Base-by-base conservation (phyloP, 106 monocot species). In the Iris macrosiphon region DNA sequence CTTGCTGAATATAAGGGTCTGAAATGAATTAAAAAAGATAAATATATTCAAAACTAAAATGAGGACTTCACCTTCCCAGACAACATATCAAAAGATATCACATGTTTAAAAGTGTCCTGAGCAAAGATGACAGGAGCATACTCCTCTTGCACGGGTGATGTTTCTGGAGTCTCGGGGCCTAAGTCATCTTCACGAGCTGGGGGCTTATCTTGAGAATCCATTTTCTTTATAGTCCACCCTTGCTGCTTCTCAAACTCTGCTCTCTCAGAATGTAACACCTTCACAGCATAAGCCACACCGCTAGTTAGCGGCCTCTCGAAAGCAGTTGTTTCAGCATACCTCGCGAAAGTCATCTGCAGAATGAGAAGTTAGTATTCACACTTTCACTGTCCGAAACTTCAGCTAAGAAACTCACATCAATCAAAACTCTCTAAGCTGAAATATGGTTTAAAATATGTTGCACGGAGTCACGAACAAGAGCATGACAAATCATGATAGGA, bases 51-150 rank as follows among this genome's bases (percentile, higher is more conserved):
- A 37, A 7, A 37, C 8, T 7, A 32, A 37, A 30, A 38, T 19
- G 20, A 65, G 18, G 15, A 33, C 6, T 35, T 68, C 49, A 98
- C 96, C 69, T 83, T 77, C 45, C 96, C 96, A 2, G 96, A 72
- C 52, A 98, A 66, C 96, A 98, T 77, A 52, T 98, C 96, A 6
- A 86, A 31, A 34, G 96, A 90, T 25, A 98, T 61, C 3, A 98
- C 90, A 62, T 98, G 96, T 57, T 79, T 81, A 37, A 78, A 74
- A 4, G 89, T 67, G 47, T 98, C 96, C 49, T 98, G 96, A 9
- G 91, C 85, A 57, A 93, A 93, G 40, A 93, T 87, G 40, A 93
- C 92, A 23, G 92, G 92, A 41, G 96, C 96, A 59, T 98, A 98
- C 53, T 98, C 96, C 30, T 69, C 76, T 52, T 83, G 63, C 20